A percentile compares a stretch with the other conserved stretches of the same genome.
These are phyloP conservation scores for Chrysoporthe deuterocubensis DNA, from an alignment of 2,329 filamentous ascomycete species.

Conservation along the genomic window DNA sequence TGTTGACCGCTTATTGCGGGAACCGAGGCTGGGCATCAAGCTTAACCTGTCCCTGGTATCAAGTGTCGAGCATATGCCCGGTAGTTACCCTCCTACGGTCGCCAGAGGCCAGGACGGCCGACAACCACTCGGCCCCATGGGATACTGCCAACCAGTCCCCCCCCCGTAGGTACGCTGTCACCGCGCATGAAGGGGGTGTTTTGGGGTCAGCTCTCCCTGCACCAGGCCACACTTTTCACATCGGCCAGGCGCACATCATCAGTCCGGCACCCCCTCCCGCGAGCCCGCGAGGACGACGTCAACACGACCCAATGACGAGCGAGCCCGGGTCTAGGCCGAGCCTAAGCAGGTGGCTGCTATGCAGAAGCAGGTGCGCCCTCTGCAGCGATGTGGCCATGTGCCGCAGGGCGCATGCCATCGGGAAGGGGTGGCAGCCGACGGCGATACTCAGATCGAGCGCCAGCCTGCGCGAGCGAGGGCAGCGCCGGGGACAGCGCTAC, in stretches of 20 bases:
- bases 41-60: background rate
- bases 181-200: background rate
- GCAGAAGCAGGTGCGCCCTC: background rate
- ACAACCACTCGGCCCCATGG: background rate
- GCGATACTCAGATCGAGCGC: background rate
- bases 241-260: background rate
- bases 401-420: background rate
- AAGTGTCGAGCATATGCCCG: background rate
- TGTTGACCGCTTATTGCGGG: background rate
- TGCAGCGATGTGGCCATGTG: background rate
- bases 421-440: slow-evolving; percentile 2
- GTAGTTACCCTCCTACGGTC: background rate
- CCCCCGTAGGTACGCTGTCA: background rate
- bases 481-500: background rate
- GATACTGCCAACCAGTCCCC: background rate
- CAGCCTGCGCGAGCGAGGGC: background rate
- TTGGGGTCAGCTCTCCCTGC: background rate
- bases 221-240: background rate
- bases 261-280: background rate
- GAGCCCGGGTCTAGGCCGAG: background rate
- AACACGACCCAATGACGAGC: background rate
- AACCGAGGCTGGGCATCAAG: background rate
- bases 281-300: background rate
- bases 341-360: background rate
- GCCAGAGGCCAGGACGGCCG: background rate